Conservation (phyloP, 1,284 basidiomycete species). For the Porogramme epimiltina region DNA sequence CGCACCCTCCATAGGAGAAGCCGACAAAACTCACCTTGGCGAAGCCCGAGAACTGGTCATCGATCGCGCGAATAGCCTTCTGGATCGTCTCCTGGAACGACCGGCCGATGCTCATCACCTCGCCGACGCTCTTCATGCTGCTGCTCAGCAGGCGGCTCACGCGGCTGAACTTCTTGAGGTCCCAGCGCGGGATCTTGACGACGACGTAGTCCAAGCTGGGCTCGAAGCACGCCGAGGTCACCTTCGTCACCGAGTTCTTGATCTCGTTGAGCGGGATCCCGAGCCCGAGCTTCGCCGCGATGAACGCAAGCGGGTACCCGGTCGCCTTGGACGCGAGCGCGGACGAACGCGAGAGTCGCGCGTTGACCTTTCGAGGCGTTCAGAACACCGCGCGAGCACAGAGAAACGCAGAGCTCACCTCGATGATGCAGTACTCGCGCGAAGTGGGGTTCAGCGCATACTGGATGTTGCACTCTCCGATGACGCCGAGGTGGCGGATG, state of each 20-base stretch:
- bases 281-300: conserved; percentile 96
- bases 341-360: conserved; percentile 97
- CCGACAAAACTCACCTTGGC: conserved; percentile 59
- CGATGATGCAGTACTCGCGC: conserved; percentile 98
- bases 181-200: conserved; percentile 99
- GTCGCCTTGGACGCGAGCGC: conserved; percentile 98
- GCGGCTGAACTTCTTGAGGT: conserved; percentile 95
- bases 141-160: conserved; percentile 88
- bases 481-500: conserved; percentile 94
- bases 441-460: conserved; percentile 96
- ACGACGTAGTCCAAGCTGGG: conserved; percentile 97
- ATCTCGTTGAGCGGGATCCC: conserved; percentile 98
- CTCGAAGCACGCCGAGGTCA: conserved; percentile 97
- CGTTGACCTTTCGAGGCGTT: conserved; percentile 82
- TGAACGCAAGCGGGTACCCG: conserved; percentile 97
- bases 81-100: conserved; percentile 99
- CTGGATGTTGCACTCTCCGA: conserved; percentile 99
- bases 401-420: conserved; percentile 47
- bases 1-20: background rate
- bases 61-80: conserved; percentile 96
- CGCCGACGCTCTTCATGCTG: conserved; percentile 99
- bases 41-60: conserved; percentile 94
- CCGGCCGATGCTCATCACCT: conserved; percentile 98
- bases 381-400: background rate
- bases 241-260: conserved; percentile 95